A percentile compares a stretch with the other conserved stretches of the same genome.
phyloP scores from a whole-genome alignment of 2,329 filamentous ascomycete genomes.

The Botryotinia calthae region DNA sequence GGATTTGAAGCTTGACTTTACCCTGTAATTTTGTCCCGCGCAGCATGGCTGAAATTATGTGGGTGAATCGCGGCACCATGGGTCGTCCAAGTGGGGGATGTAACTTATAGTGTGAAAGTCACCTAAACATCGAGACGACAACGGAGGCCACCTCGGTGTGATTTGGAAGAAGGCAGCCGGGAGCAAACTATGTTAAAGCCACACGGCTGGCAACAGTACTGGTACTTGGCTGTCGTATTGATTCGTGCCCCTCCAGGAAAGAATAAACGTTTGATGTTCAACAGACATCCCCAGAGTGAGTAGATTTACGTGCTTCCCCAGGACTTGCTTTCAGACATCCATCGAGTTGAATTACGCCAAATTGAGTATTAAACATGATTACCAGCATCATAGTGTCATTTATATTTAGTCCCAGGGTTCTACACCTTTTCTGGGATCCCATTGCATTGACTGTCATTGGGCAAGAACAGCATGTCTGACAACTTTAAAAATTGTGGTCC shows the following conservation, averaged over 20 bases:
- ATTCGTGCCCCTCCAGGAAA: background rate
- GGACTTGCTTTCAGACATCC: background rate
- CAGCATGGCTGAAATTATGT: constrained; percentile 6
- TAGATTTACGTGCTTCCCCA: constrained; percentile 7
- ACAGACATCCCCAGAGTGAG: background rate
- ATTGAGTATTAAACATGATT: background rate
- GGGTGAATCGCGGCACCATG: constrained; percentile 15
- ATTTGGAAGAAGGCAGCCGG: constrained; percentile 1
- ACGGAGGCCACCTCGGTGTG: constrained; percentile 10
- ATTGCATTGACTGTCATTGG: constrained; percentile 6
- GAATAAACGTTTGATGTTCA: constrained; percentile 9
- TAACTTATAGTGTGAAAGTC: constrained; percentile 1
- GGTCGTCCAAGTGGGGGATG: constrained; percentile 1
- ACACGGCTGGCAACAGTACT: constrained; percentile 7
- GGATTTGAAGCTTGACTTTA: constrained; percentile 3
- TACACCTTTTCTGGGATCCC: background rate
- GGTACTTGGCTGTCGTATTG: background rate
- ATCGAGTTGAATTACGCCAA: background rate
- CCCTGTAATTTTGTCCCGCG: constrained; percentile 9
- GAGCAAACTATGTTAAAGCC: constrained; percentile 4
- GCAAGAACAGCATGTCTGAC: constrained; percentile 3
- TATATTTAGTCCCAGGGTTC: background rate
- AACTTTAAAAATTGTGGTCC: constrained; percentile 10
- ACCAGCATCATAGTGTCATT: background rate
- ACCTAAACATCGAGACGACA: constrained; percentile 2